Percentiles rank a stretch among this genome's conserved stretches.
Conservation (phyloP, 306 rosid species). For the Castanea sativa region DNA sequence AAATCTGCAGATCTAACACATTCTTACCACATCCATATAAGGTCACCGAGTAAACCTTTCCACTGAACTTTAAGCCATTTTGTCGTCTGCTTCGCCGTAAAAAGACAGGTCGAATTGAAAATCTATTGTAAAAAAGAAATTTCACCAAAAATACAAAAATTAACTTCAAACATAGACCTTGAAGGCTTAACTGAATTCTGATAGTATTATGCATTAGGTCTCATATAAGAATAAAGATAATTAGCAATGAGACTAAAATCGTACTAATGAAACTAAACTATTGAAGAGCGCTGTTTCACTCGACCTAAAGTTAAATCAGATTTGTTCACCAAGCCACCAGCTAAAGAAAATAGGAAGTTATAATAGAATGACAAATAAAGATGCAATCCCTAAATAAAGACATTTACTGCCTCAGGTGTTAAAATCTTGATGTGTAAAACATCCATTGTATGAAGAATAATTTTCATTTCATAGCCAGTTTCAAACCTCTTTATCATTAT, state of each 20-base stretch:
- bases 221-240: conserved; percentile 26
- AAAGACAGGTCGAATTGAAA: conserved; percentile 55
- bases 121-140: conserved; percentile 53
- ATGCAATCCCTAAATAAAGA: neutral
- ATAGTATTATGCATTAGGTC: conserved; percentile 17
- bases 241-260: neutral
- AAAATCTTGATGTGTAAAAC: neutral
- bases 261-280: neutral
- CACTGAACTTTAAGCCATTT: conserved; percentile 50
- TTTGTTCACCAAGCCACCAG: neutral
- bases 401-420: neutral
- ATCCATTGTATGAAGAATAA: neutral
- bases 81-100: conserved; percentile 57
- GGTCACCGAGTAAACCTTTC: conserved; percentile 54
- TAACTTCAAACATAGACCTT: conserved; percentile 26
- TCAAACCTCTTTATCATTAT: neutral
- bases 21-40: conserved; percentile 59
- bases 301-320: neutral
- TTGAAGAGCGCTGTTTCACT: neutral
- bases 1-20: conserved; percentile 40
- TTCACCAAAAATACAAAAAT: conserved; percentile 45
- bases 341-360: neutral
- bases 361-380: neutral
- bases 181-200: conserved; percentile 25
- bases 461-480: neutral